A percentile compares a stretch with the other conserved stretches of the same genome.
phyloP scores from a whole-genome alignment of 768 basidiomycete species.

The Crepidotus variabilis region DNA sequence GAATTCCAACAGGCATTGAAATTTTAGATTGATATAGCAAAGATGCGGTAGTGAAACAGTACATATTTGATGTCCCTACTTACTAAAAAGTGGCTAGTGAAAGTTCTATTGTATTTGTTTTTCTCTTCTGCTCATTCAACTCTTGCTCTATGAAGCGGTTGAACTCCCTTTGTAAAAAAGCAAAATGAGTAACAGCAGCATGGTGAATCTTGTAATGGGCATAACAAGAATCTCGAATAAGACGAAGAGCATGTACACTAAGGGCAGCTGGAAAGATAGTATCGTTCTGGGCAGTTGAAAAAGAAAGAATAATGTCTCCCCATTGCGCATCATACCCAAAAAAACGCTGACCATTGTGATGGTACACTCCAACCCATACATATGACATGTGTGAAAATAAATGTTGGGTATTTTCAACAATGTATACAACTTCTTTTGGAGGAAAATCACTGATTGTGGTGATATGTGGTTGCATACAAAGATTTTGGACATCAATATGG shows the following conservation, averaged over 20 bases:
- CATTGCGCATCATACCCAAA: neutral
- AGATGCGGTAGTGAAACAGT: no score
- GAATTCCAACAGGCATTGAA: no score
- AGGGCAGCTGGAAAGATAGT: neutral
- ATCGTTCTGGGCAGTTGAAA: neutral
- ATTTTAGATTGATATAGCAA: no score
- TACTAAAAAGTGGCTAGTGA: no score
- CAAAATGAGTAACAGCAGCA: neutral
- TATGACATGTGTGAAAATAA: neutral
- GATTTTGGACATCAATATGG: neutral
- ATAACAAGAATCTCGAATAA: neutral
- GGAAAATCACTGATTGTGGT: neutral
- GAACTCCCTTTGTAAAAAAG: neutral
- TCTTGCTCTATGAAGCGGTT: no score
- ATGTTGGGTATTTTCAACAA: neutral
- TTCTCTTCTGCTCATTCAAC: no score
- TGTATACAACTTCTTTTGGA: neutral
- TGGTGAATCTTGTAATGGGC: neutral
- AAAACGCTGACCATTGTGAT: neutral
- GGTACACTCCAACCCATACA: neutral
- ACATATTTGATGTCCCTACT: no score
- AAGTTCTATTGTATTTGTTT: no score
- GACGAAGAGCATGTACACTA: neutral
- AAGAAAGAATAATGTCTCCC: neutral
- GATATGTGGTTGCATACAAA: neutral